Base-by-base conservation (phyloP, 768 basidiomycete species). In the Boletus tomentosulus region DNA sequence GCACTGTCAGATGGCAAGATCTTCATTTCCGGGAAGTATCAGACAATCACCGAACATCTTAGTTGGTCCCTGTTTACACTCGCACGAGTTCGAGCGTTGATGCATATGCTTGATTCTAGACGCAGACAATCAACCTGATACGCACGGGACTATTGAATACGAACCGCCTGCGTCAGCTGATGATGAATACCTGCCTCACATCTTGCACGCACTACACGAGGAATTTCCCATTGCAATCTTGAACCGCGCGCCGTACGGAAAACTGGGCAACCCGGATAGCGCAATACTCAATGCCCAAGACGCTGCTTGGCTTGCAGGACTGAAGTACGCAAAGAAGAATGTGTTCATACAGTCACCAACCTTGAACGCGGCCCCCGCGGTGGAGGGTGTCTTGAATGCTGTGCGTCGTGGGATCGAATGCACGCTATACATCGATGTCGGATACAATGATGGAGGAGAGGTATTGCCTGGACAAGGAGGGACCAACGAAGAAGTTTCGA, bases 311-410 rank as follows among this genome's bases (percentile, higher is more conserved):
- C 74, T 88, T 38, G 79, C 82, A 22, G 86, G 76, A 3, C 74
- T 87, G 60, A 72, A 77, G 51, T 79, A 82, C 53, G 85, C 86
- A 8, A 69, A 76, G 63, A 76, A 76, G 61, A 78, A 69, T 47
- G 76, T 87, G n/a, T 86, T 88, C 70, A 83, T 88, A 51, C 87
- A 89, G 74, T 82, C 84, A 0, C 87, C 87, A 1, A 86, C 84
- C 8, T 78, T 87, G 55, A 88, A 89, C 55, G 85, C 87, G 4
- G 68, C 67, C 16, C 86, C 85, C 3, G 76, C 85, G 28, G 77
- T 86, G 22, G 72, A 78, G 15, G 83, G 78, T 9, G 71, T 82
- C 52, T 71, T 87, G 60, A 78, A 78, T 51, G 82, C 87, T 2
- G 83, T 82, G 63, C 70, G 80, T 19, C 72, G 82, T 28, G 86